These are phyloP conservation scores for Kondoa malvinella DNA, from an alignment of 768 basidiomycete genomes.

Conservation along the genomic window DNA sequence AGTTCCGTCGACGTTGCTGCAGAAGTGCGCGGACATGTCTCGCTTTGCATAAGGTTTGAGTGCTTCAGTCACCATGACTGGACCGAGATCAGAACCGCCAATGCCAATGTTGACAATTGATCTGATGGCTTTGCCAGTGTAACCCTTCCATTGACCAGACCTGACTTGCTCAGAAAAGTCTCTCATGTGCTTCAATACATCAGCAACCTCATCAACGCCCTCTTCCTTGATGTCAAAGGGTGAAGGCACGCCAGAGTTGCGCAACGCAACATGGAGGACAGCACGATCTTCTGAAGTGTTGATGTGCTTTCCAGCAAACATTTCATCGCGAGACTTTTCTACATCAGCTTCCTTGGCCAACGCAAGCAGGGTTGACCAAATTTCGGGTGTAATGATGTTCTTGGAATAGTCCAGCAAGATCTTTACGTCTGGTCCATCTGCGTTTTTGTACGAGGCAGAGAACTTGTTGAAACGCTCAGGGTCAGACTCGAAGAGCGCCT, in stretches of 20 bases:
- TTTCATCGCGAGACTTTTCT: conserved; percentile 68
- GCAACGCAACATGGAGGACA: conserved; percentile 83
- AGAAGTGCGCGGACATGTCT: conserved; percentile 70
- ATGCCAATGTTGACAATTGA: conserved; percentile 98
- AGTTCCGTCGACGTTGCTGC: conserved; percentile 96
- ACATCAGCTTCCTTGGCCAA: conserved; percentile 74
- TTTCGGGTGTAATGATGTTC: conserved; percentile 75
- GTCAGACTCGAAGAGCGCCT: conserved; percentile 81
- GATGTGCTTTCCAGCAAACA: conserved; percentile 93
- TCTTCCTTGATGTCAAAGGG: conserved; percentile 49
- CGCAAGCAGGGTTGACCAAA: conserved; percentile 56
- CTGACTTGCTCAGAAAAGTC: conserved; percentile 70
- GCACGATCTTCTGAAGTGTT: conserved; percentile 97
- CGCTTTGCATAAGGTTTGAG: conserved; percentile 83
- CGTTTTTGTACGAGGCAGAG: conserved; percentile 47
- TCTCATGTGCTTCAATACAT: conserved; percentile 78
- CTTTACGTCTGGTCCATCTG: conserved; percentile 47
- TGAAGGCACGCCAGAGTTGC: conserved; percentile 39
- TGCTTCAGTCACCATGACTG: conserved; percentile 98
- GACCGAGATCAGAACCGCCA: conserved; percentile 92
- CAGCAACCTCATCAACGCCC: conserved; percentile 64
- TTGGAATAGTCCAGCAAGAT: conserved; percentile 94
- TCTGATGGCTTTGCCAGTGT: conserved; percentile 85
- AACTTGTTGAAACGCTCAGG: conserved; percentile 72
- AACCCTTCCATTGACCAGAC: conserved; percentile 83